A percentile compares a stretch with the other conserved stretches of the same genome.
phyloP scores from a whole-genome alignment of 345 rosid species.

The Erucastrum elatum region DNA sequence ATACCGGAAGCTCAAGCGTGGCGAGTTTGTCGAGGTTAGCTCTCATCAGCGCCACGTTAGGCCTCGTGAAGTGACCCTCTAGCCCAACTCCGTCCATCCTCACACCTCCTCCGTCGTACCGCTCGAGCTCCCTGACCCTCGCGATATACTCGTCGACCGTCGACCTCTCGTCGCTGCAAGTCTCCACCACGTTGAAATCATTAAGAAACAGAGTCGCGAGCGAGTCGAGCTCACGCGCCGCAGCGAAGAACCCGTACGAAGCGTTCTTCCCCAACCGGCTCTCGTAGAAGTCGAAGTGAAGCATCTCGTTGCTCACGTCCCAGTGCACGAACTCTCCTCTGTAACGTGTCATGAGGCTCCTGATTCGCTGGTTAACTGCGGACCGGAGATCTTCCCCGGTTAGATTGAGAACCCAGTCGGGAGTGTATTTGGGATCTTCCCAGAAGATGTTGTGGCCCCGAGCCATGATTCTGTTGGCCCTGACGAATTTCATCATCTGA shows the following conservation, averaged over 20 bases:
- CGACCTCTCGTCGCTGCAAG: slow-evolving; percentile 66
- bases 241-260: slow-evolving; percentile 55
- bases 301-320: slow-evolving; percentile 92
- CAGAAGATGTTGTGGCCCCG: slow-evolving; percentile 95
- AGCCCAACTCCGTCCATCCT: slow-evolving; percentile 72
- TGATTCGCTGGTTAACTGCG: slow-evolving; percentile 62
- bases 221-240: slow-evolving; percentile 64
- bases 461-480: slow-evolving; percentile 54
- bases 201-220: slow-evolving; percentile 73
- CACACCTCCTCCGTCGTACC: slow-evolving; percentile 41
- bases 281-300: slow-evolving; percentile 83
- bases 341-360: slow-evolving; percentile 74
- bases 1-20: slow-evolving; percentile 64
- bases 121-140: slow-evolving; percentile 56
- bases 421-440: slow-evolving; percentile 81
- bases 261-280: slow-evolving; percentile 61
- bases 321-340: slow-evolving; percentile 74
- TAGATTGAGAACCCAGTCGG: slow-evolving; percentile 61
- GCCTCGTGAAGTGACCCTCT: slow-evolving; percentile 70
- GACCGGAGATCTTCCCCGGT: slow-evolving; percentile 44
- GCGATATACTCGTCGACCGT: slow-evolving; percentile 63
- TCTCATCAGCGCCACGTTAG: slow-evolving; percentile 70
- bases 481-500: slow-evolving; percentile 58
- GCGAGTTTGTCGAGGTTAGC: slow-evolving; percentile 75
- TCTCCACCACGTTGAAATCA: slow-evolving; percentile 82